These are phyloP conservation scores for Elaeis guineensis DNA, from an alignment of 176 grass and related monocot genomes.

Conservation along the genomic window DNA sequence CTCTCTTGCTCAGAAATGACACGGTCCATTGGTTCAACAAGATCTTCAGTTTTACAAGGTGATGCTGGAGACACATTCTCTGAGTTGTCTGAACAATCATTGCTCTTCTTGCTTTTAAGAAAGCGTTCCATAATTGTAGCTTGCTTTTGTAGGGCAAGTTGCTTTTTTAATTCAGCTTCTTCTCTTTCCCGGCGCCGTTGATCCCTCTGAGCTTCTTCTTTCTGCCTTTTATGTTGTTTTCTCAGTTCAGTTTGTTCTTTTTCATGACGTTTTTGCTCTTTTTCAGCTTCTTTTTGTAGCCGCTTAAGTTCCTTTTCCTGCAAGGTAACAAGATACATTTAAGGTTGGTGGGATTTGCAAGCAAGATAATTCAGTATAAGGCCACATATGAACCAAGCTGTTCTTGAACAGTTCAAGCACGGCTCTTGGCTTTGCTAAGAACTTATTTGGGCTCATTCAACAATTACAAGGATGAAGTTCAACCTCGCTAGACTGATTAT, in stretches of 20 bases:
- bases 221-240: constrained; percentile 65
- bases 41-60: constrained; percentile 24
- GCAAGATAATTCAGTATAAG: too few relatives aligned
- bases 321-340: constrained; percentile 21
- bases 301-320: constrained; percentile 66
- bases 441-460: too few relatives aligned
- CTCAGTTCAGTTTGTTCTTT: constrained; percentile 80
- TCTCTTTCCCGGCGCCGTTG: constrained; percentile 71
- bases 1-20: constrained; percentile 44
- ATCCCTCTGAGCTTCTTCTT: constrained; percentile 78
- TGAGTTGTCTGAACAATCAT: constrained; percentile 31
- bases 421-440: too few relatives aligned
- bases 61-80: constrained; percentile 17
- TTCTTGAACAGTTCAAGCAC: too few relatives aligned
- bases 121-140: constrained; percentile 82
- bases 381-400: too few relatives aligned
- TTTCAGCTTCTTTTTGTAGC: constrained; percentile 68
- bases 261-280: constrained; percentile 58
- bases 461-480: too few relatives aligned
- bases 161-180: constrained; percentile 63
- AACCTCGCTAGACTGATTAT: too few relatives aligned
- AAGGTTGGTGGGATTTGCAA: too few relatives aligned
- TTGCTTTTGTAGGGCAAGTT: constrained; percentile 66
- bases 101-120: constrained; percentile 65
- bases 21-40: constrained; percentile 54